Conservation (phyloP, 2,329 filamentous ascomycete genomes). For the Sphaerulina musiva region DNA sequence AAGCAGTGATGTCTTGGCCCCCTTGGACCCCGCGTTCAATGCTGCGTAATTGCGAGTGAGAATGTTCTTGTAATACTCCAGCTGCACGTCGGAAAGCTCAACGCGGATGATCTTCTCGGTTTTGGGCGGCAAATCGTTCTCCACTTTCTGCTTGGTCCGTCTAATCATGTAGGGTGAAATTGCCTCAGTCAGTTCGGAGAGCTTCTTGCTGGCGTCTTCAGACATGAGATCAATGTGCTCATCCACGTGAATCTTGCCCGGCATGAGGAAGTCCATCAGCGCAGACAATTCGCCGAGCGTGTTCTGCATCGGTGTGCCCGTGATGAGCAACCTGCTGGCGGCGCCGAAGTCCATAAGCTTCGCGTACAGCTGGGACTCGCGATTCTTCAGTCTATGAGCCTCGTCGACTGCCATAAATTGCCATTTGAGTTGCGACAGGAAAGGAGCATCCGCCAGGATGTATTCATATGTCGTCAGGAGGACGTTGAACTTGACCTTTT, state of each 20-base stretch:
- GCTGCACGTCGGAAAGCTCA: conserved; percentile 88
- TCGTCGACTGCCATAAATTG: conserved; percentile 95
- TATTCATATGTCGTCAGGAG: conserved; percentile 97
- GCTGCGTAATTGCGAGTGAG: conserved; percentile 93
- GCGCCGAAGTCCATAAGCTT: conserved; percentile 80
- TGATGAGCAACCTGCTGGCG: conserved; percentile 85
- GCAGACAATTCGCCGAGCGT: conserved; percentile 88
- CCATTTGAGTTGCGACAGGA: conserved; percentile 89
- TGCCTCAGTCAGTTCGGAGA: conserved; percentile 73
- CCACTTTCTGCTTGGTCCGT: conserved; percentile 93
- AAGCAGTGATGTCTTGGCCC: conserved; percentile 87
- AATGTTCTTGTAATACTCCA: conserved; percentile 99
- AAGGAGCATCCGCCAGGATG: conserved; percentile 76
- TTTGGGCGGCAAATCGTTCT: conserved; percentile 92
- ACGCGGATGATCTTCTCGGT: conserved; percentile 99
- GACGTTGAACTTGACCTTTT: conserved; percentile 94
- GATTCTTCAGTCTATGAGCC: conserved; percentile 92
- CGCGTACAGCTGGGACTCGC: conserved; percentile 85
- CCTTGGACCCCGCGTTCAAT: conserved; percentile 79
- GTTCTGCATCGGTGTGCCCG: conserved; percentile 95
- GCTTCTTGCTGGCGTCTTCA: conserved; percentile 76
- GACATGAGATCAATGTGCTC: conserved; percentile 78
- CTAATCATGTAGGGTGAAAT: conserved; percentile 94
- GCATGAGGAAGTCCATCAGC: conserved; percentile 92
- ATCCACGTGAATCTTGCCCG: conserved; percentile 85